Evolutionary conservation across 2,329 filamentous ascomycete species (phyloP).

Genomic region (Massarina eburnea): DNA sequence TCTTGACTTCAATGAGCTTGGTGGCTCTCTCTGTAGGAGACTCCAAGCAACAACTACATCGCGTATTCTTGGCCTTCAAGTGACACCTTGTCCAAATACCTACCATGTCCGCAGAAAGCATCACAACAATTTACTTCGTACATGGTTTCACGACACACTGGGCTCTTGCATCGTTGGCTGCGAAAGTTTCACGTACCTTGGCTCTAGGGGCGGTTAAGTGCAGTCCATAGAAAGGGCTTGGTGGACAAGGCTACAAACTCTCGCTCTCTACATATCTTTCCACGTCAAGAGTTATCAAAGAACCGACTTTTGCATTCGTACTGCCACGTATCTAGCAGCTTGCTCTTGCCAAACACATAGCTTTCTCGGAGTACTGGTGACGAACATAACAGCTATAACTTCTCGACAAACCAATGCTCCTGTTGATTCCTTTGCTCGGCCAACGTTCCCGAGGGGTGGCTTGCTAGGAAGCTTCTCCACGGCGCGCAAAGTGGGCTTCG

Average conservation of each 20-base stretch:
- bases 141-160: conserved; percentile 1
- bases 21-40: background rate
- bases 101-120: background rate
- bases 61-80: background rate
- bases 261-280: background rate
- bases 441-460: background rate
- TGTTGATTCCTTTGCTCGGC: background rate
- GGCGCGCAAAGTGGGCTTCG: background rate
- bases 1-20: background rate
- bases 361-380: background rate
- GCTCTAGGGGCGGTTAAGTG: background rate
- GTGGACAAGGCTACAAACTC: background rate
- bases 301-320: background rate
- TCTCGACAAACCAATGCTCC: background rate
- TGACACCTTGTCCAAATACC: background rate
- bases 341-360: no score
- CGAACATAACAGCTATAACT: background rate
- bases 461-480: background rate
- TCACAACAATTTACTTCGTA: conserved; percentile 5
- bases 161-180: background rate
- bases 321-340: background rate
- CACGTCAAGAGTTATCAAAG: background rate
- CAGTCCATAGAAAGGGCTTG: background rate
- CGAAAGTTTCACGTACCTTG: background rate
- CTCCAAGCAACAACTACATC: background rate